Base-by-base conservation (phyloP, 768 basidiomycete genomes). In the Trametes sanguinea region DNA sequence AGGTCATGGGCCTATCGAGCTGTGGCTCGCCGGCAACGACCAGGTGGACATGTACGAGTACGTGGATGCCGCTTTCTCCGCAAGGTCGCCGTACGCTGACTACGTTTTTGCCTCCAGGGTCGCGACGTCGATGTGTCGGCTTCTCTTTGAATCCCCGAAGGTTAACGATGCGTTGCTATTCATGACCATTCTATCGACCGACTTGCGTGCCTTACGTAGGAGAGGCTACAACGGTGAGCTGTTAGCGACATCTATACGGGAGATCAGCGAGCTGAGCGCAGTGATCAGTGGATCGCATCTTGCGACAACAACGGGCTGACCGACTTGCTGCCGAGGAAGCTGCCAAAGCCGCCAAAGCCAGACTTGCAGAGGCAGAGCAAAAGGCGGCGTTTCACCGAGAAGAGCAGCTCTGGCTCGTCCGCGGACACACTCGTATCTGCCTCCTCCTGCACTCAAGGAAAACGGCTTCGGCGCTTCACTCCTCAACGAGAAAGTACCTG, bases 131-230 rank as follows among this genome's bases (percentile, higher is more conserved):
- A 76, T 98, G 33, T 94, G 92, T 72, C 86, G 87, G 16, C 72
- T 90, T 6, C 74, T 97, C 33, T 92, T 98, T 64, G 84, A 89
- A 57, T 81, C 84, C 7, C 87, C 87, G 2, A 89, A 90, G 73
- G 84, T 88, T 29, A 93, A 95, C 69, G 96, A 99, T 71, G 85
- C 91, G 0, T 78, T 99, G 6, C 72, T 98, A 7, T 89, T 98
- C 66, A 91, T 93, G 85, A 97, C 95, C 0, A 93, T 99, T 55
- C 80, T 99, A 16, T 93, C 94, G 0, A 98, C 95, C 0, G 93
- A 95, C 65, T 75, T 98, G 43, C 83, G 85, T 61, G 86, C 92
- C 2, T 73, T 97, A 64, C 88, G 87, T 68, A 79, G 94, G 42
- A 80, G 94, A 64, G 95, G 94, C 5, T 95, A 93, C 71, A 93